Evolutionary conservation across 352 stramenopile species (phyloP).

Genomic region (Phytophthora fragariae): DNA sequence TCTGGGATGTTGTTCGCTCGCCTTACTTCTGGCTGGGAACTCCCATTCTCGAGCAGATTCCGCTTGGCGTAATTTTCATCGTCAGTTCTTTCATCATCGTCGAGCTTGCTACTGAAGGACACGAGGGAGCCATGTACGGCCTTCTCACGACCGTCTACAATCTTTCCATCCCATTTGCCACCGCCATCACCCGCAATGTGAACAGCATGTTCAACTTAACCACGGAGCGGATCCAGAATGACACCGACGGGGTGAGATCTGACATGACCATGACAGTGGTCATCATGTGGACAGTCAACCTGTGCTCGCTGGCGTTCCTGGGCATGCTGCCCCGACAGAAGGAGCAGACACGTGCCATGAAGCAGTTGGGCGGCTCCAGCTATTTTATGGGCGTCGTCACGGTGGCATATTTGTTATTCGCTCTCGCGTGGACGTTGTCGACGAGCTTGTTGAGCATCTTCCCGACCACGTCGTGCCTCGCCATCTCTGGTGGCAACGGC

Average conservation of each 20-base stretch:
- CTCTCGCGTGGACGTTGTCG: slow-evolving; percentile 51
- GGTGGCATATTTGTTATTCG: slow-evolving; percentile 49
- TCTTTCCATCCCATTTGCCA: slow-evolving; percentile 53
- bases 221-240: slow-evolving; percentile 61
- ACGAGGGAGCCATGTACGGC: slow-evolving; percentile 73
- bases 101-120: slow-evolving; percentile 59
- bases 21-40: slow-evolving; percentile 62
- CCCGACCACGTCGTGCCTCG: slow-evolving; percentile 53
- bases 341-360: slow-evolving; percentile 64
- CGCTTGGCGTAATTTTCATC: slow-evolving; percentile 59
- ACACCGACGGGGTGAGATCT: slow-evolving; percentile 43
- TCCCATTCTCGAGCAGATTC: slow-evolving; percentile 57
- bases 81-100: slow-evolving; percentile 67
- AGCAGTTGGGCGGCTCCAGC: slow-evolving; percentile 64
- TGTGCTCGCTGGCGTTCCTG: slow-evolving; percentile 61
- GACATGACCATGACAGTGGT: slow-evolving; percentile 60
- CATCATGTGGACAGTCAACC: slow-evolving; percentile 63
- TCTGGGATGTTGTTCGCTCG: slow-evolving; percentile 60
- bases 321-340: slow-evolving; percentile 70
- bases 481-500: slow-evolving; percentile 54
- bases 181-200: slow-evolving; percentile 53
- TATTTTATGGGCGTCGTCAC: slow-evolving; percentile 59
- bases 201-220: slow-evolving; percentile 52
- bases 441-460: slow-evolving; percentile 75
- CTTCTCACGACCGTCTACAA: slow-evolving; percentile 71